Evolutionary conservation across 177 flowering plant species (phyloP).

Genomic region (Vitis hybrid): DNA sequence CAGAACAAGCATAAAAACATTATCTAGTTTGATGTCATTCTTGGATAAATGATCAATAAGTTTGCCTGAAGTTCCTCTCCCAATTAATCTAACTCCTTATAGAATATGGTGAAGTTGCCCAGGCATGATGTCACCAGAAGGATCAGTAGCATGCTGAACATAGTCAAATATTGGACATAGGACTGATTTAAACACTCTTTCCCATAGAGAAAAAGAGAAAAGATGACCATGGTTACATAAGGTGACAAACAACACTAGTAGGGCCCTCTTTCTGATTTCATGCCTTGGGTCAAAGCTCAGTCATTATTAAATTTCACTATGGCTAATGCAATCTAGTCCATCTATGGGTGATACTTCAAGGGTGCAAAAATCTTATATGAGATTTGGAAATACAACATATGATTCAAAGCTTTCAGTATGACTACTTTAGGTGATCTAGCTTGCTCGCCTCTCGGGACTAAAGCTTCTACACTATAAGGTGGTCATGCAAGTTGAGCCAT

Average conservation of each 20-base stretch:
- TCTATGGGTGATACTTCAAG: too few species aligned
- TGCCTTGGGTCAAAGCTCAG: conserved; percentile 98
- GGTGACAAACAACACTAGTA: conserved; percentile 89
- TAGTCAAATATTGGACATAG: conserved; percentile 97
- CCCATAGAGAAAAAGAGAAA: conserved; percentile 90
- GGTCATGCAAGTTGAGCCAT: too few species aligned
- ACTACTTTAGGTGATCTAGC: too few species aligned
- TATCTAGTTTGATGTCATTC: conserved; percentile 68
- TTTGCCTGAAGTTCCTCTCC: conserved; percentile 84
- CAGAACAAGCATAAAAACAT: conserved; percentile 53
- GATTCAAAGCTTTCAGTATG: too few species aligned
- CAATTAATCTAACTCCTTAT: conserved; percentile 73
- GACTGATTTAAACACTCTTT: conserved; percentile 85
- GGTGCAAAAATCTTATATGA: too few species aligned
- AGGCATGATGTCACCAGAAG: conserved; percentile 91
- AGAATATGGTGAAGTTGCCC: conserved; percentile 68
- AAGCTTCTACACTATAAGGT: too few species aligned
- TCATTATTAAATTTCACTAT: not conserved
- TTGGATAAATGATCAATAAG: conserved; percentile 81
- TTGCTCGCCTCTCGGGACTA: too few species aligned
- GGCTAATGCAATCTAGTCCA: too few species aligned
- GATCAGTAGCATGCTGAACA: conserved; percentile 92
- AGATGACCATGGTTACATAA: conserved; percentile 89
- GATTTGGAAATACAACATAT: too few species aligned
- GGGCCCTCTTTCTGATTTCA: conserved; percentile 83